Percentiles rank a stretch among this genome's conserved stretches.
Evolutionary conservation across 2,329 filamentous ascomycete species (phyloP).

Genomic region (Fusarium devonianum): DNA sequence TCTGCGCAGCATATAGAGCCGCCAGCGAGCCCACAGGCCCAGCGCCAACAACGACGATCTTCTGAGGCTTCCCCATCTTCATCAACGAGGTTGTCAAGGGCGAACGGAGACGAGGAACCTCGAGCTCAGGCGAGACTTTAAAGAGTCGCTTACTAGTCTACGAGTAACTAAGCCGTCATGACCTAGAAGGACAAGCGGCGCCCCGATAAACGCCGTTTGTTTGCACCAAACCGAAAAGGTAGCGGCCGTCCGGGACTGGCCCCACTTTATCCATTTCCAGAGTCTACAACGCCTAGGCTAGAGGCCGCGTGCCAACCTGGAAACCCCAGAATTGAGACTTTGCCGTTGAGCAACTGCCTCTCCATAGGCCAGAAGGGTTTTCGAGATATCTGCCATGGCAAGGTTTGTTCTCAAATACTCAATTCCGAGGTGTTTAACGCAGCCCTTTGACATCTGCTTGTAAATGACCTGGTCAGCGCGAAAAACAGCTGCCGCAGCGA

Average conservation of each 20-base stretch:
- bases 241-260: conserved; percentile 26
- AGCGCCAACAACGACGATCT: conserved; percentile 85
- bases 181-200: not conserved
- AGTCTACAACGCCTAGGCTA: too few relatives aligned
- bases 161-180: not conserved
- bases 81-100: conserved; percentile 31
- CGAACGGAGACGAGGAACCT: conserved; percentile 30
- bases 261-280: conserved; percentile 12
- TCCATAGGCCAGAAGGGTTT: conserved; percentile 71
- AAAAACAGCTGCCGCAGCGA: too few relatives aligned
- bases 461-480: too few relatives aligned
- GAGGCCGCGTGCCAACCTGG: conserved; percentile 7
- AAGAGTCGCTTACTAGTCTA: conserved; percentile 15
- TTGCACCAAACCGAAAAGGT: conserved; percentile 25
- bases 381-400: conserved; percentile 80
- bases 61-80: conserved; percentile 59
- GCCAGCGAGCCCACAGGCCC: conserved; percentile 93
- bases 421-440: too few relatives aligned
- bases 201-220: conserved; percentile 29
- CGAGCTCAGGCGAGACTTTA: conserved; percentile 8
- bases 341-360: conserved; percentile 9
- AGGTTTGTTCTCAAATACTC: conserved; percentile 88
- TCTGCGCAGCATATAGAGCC: conserved; percentile 87
- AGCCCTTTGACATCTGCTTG: conserved; percentile 81
- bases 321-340: conserved; percentile 13